Evolutionary conservation across 495 filamentous ascomycete species (phyloP).

Genomic region (Xylaria flabelliformis): DNA sequence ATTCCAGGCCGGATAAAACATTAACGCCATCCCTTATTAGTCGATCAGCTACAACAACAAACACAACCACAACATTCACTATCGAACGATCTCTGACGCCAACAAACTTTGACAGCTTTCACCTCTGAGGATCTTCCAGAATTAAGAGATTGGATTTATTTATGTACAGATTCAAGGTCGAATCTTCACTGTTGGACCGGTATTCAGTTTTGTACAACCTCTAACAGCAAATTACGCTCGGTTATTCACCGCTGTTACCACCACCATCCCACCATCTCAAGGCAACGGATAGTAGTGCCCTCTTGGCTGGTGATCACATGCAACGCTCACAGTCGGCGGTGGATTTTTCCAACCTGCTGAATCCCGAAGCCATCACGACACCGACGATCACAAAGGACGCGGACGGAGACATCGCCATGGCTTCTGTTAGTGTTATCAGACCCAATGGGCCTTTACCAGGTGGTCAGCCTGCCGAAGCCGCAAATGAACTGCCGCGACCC

Average conservation of each 20-base stretch:
- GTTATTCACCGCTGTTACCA: conserved; percentile 1
- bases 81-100: background rate
- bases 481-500: conserved; percentile 83
- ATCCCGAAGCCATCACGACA: conserved; percentile 59
- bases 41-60: background rate
- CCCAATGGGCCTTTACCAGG: conserved; percentile 72
- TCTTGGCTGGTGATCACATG: conserved; percentile 65
- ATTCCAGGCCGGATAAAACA: conserved; percentile 2
- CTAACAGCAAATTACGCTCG: background rate
- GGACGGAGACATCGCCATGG: conserved; percentile 64
- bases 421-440: conserved; percentile 70
- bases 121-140: background rate
- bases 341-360: conserved; percentile 81
- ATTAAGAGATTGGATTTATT: background rate
- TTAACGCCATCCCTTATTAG: conserved; percentile 4
- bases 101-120: background rate
- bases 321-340: conserved; percentile 73
- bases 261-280: conserved; percentile 20
- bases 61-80: background rate
- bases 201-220: background rate
- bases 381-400: conserved; percentile 36
- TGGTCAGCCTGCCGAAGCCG: conserved; percentile 56
- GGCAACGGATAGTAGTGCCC: conserved; percentile 29
- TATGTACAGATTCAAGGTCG: background rate
- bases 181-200: conserved; percentile 6